phyloP scores from a whole-genome alignment of 1,139 yeast species.

The Hyphopichia khmerensis region DNA sequence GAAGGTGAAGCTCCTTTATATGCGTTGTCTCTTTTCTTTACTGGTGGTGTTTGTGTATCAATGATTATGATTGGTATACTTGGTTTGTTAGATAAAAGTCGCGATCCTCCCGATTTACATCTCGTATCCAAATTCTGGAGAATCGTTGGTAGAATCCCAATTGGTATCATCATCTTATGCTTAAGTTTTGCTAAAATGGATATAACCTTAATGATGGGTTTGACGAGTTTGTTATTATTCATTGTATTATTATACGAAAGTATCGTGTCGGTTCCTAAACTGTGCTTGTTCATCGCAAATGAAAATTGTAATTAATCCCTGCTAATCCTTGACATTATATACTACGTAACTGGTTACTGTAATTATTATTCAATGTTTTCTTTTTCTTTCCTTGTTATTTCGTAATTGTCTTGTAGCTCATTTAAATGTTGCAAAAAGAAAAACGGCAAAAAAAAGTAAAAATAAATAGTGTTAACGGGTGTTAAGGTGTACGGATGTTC shows the following conservation, averaged over 20 bases:
- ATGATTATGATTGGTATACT: slow-evolving; percentile 32
- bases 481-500: too few species aligned
- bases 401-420: too few species aligned
- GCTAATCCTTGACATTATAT: too few species aligned
- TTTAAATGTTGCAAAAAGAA: too few species aligned
- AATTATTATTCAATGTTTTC: too few species aligned
- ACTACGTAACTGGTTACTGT: too few species aligned
- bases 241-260: slow-evolving; percentile 36
- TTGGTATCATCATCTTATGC: slow-evolving; percentile 38
- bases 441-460: too few species aligned
- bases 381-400: too few species aligned
- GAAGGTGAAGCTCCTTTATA: slow-evolving; percentile 28
- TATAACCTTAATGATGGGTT: slow-evolving; percentile 45
- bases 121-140: slow-evolving; percentile 36
- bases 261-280: slow-evolving; percentile 26
- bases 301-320: too few species aligned
- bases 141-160: slow-evolving; percentile 38
- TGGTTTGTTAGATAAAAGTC: slow-evolving; percentile 39
- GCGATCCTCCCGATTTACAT: slow-evolving; percentile 32
- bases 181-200: slow-evolving; percentile 46
- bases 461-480: too few species aligned
- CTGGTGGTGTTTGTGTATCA: slow-evolving; percentile 49
- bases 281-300: slow-evolving; percentile 13
- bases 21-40: slow-evolving; percentile 46
- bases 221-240: slow-evolving; percentile 32